Percentiles rank a stretch among this genome's conserved stretches.
Evolutionary conservation across 805 yeast genomes (phyloP).

Genomic region (Saturnispora quitensis): DNA sequence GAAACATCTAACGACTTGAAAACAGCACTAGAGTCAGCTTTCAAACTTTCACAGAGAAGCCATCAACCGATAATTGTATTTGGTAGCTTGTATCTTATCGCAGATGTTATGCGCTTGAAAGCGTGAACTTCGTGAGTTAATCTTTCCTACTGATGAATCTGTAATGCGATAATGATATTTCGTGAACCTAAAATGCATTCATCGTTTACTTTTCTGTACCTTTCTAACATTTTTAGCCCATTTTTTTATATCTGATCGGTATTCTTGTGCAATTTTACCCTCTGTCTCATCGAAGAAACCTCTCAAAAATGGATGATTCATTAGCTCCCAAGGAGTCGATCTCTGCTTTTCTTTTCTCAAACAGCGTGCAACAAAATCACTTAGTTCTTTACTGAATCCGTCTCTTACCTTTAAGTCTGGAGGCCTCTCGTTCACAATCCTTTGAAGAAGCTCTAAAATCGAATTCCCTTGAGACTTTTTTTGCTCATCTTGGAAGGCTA

Average conservation of each 20-base stretch:
- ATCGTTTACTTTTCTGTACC: slow-evolving; percentile 28
- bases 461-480: slow-evolving; percentile 44
- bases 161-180: no score
- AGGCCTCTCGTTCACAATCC: slow-evolving; percentile 89
- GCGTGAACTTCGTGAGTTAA: neutral
- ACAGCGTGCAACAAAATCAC: slow-evolving; percentile 66
- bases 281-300: slow-evolving; percentile 25
- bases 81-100: slow-evolving; percentile 63
- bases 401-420: slow-evolving; percentile 49
- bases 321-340: slow-evolving; percentile 63
- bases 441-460: slow-evolving; percentile 78
- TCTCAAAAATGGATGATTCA: slow-evolving; percentile 30
- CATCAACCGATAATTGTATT: slow-evolving; percentile 40
- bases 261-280: slow-evolving; percentile 16
- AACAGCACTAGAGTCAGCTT: slow-evolving; percentile 22
- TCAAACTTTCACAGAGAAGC: slow-evolving; percentile 7
- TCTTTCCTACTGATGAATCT: slow-evolving; percentile 9
- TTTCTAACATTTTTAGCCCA: slow-evolving; percentile 32
- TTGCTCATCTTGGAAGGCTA: slow-evolving; percentile 58
- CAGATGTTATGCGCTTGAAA: slow-evolving; percentile 38
- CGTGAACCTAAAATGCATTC: neutral
- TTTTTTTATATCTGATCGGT: slow-evolving; percentile 23
- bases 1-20: slow-evolving; percentile 16
- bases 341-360: slow-evolving; percentile 66
- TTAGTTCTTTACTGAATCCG: slow-evolving; percentile 42